phyloP scores from a whole-genome alignment of 768 basidiomycete genomes.

The Lentinula detonsa region DNA sequence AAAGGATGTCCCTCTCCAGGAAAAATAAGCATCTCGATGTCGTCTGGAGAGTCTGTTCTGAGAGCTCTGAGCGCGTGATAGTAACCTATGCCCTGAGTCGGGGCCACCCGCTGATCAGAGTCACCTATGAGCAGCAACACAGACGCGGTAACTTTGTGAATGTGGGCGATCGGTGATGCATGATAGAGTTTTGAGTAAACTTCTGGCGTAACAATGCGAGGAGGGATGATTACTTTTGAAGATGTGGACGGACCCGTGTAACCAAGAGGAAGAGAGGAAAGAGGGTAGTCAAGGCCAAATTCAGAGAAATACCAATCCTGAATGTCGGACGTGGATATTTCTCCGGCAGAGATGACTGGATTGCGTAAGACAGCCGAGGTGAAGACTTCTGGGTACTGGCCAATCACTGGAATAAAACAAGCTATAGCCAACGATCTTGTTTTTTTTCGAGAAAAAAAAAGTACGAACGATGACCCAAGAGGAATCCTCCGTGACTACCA shows the following conservation, averaged over 20 bases:
- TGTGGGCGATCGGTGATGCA: slow-evolving; percentile 51
- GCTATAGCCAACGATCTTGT: neutral
- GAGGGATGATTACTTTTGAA: slow-evolving; percentile 15
- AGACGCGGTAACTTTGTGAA: slow-evolving; percentile 42
- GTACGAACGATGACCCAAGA: slow-evolving; percentile 49
- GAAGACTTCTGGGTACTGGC: slow-evolving; percentile 55
- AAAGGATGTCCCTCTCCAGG: neutral
- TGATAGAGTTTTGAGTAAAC: slow-evolving; percentile 36
- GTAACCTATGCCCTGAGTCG: slow-evolving; percentile 54
- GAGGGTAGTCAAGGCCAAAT: slow-evolving; percentile 34
- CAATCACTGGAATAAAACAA: slow-evolving; percentile 40
- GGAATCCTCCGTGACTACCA: slow-evolving; percentile 70
- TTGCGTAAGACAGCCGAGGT: slow-evolving; percentile 61
- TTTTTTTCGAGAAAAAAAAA: neutral
- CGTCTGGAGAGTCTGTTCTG: neutral
- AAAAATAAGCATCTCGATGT: slow-evolving; percentile 1
- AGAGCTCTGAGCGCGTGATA: slow-evolving; percentile 60
- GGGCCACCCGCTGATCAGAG: slow-evolving; percentile 55
- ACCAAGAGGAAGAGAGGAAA: slow-evolving; percentile 24
- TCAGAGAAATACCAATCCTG: slow-evolving; percentile 61
- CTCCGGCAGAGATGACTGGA: slow-evolving; percentile 60
- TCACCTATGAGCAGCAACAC: slow-evolving; percentile 58
- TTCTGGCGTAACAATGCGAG: slow-evolving; percentile 36
- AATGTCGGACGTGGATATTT: slow-evolving; percentile 54
- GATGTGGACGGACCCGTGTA: neutral